phyloP scores from a whole-genome alignment of 2,329 filamentous ascomycete species.

The Alternaria gansuensis region DNA sequence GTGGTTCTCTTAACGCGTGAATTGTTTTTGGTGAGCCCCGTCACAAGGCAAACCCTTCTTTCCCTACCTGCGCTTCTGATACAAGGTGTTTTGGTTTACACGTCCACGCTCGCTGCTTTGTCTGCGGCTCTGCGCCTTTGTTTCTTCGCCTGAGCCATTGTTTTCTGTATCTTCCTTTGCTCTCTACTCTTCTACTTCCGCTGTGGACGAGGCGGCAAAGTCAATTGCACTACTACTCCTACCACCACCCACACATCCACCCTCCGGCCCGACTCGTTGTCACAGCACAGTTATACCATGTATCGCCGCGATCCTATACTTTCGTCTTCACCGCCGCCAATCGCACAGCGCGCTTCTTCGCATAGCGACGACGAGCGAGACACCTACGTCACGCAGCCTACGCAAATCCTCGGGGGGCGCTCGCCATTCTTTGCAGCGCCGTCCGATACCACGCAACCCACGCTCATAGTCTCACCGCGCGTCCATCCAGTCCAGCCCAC shows the following conservation, averaged over 20 bases:
- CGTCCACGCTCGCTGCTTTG: constrained; percentile 29
- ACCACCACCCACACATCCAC: not conserved
- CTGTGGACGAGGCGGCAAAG: constrained; percentile 12
- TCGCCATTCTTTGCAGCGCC: constrained; percentile 40
- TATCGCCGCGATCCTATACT: constrained; percentile 47
- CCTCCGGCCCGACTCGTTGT: constrained; percentile 1
- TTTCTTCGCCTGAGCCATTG: constrained; percentile 18
- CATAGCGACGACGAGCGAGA: constrained; percentile 61
- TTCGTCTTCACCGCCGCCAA: constrained; percentile 43
- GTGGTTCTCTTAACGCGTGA: constrained; percentile 18
- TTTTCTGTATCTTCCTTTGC: constrained; percentile 13
- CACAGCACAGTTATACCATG: constrained; percentile 35
- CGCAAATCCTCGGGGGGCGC: constrained; percentile 40
- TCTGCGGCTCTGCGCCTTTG: constrained; percentile 22
- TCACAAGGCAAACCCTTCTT: constrained; percentile 18
- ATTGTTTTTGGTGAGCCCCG: constrained; percentile 29
- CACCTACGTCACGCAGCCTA: constrained; percentile 58
- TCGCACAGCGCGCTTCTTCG: constrained; percentile 22
- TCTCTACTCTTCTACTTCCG: constrained; percentile 2
- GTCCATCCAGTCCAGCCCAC: constrained; percentile 41
- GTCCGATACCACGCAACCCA: constrained; percentile 64
- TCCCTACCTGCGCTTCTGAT: constrained; percentile 9
- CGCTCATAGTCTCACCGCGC: constrained; percentile 63
- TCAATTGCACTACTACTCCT: constrained; percentile 1
- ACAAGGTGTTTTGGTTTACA: not conserved